These are phyloP conservation scores for Phytopythium aichiense DNA, from an alignment of 352 stramenopile species.

Conservation along the genomic window DNA sequence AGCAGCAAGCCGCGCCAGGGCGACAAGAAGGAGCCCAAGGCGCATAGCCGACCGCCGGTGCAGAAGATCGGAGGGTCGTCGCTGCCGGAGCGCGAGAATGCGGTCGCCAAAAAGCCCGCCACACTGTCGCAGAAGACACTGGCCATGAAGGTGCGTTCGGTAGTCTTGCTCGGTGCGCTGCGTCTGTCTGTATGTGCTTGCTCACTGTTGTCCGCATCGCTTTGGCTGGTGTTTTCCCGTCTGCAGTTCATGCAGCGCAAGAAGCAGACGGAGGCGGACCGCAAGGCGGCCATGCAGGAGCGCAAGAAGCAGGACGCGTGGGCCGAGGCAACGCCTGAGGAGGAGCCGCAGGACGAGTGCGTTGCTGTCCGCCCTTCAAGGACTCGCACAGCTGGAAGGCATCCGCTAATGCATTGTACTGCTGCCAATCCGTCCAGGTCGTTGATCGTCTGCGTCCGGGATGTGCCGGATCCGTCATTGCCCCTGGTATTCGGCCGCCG, in stretches of 20 bases:
- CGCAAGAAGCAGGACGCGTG: slow-evolving; percentile 63
- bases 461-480: slow-evolving; percentile 72
- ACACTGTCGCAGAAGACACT: slow-evolving; percentile 78
- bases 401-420: not conserved
- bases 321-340: slow-evolving; percentile 25
- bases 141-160: slow-evolving; percentile 74
- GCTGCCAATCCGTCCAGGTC: slow-evolving; percentile 7
- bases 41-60: slow-evolving; percentile 11
- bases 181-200: not conserved
- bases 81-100: slow-evolving; percentile 17
- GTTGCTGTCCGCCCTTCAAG: not conserved
- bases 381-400: no score
- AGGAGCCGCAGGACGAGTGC: slow-evolving; percentile 18
- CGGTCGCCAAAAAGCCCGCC: slow-evolving; percentile 16
- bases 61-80: slow-evolving; percentile 14
- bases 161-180: not conserved
- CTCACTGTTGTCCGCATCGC: not conserved
- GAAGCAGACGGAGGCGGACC: slow-evolving; percentile 53
- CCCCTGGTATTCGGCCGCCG: slow-evolving; percentile 69
- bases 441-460: slow-evolving; percentile 42
- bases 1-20: slow-evolving; percentile 27
- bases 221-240: no score
- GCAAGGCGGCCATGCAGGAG: slow-evolving; percentile 42
- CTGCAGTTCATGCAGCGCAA: slow-evolving; percentile 86
- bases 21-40: slow-evolving; percentile 15